phyloP scores from a whole-genome alignment of 768 basidiomycete species.

The Crucibulum laeve region DNA sequence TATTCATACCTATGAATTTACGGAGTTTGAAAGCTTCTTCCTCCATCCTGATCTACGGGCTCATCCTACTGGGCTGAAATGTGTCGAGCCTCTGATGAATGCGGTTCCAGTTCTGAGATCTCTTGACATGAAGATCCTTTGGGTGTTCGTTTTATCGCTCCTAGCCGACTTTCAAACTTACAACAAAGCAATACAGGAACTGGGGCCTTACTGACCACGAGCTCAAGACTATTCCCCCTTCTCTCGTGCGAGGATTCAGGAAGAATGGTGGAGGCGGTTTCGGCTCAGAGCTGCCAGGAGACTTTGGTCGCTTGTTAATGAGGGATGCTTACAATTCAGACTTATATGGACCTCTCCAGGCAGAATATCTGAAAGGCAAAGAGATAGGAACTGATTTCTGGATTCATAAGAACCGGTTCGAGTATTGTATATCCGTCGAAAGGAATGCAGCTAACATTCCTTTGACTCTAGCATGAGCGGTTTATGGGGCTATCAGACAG shows the following conservation, averaged over 20 bases:
- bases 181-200: slow-evolving; percentile 34
- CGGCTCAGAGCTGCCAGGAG: slow-evolving; percentile 47
- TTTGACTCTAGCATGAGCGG: slow-evolving; percentile 53
- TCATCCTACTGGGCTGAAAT: slow-evolving; percentile 52
- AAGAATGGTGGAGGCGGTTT: slow-evolving; percentile 46
- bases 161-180: neutral
- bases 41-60: slow-evolving; percentile 55
- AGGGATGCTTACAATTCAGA: slow-evolving; percentile 53
- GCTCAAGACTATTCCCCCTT: slow-evolving; percentile 55
- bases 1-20: no score
- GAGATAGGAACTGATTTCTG: slow-evolving; percentile 59
- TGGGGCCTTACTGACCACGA: slow-evolving; percentile 71
- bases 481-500: slow-evolving; percentile 61
- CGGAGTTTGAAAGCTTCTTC: slow-evolving; percentile 44
- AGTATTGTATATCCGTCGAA: neutral
- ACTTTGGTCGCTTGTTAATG: slow-evolving; percentile 57
- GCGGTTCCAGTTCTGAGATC: slow-evolving; percentile 43
- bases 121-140: slow-evolving; percentile 53
- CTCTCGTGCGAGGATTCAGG: slow-evolving; percentile 51
- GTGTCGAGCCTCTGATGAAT: slow-evolving; percentile 50
- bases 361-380: slow-evolving; percentile 46
- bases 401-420: slow-evolving; percentile 68
- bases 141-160: slow-evolving; percentile 42
- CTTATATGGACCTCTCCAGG: slow-evolving; percentile 61
- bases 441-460: neutral